These are phyloP conservation scores for Ramalina intermedia DNA, from an alignment of 495 filamentous ascomycete genomes.

Conservation along the genomic window DNA sequence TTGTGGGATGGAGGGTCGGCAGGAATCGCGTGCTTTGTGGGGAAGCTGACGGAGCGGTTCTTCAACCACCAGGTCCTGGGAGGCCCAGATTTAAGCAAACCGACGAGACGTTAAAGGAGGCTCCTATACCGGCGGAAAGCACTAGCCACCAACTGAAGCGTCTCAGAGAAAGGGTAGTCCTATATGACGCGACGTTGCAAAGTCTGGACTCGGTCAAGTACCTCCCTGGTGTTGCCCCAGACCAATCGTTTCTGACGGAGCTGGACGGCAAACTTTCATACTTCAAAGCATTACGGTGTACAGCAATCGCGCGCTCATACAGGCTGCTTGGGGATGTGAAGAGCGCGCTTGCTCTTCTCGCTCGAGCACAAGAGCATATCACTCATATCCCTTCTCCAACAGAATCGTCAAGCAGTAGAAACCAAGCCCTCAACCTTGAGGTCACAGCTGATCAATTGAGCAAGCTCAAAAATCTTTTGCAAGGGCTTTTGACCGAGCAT, in stretches of 20 bases:
- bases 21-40: conserved; percentile 82
- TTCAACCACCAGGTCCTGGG: conserved; percentile 39
- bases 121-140: conserved; percentile 19
- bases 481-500: conserved; percentile 55
- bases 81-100: conserved; percentile 25
- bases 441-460: conserved; percentile 42
- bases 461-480: conserved; percentile 43
- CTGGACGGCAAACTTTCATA: conserved; percentile 65
- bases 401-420: conserved; percentile 20
- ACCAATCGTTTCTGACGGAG: conserved; percentile 58
- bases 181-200: conserved; percentile 85
- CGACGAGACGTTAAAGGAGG: conserved; percentile 26
- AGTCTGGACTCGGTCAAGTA: conserved; percentile 84
- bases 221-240: conserved; percentile 80
- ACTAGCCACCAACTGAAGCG: conserved; percentile 56
- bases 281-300: conserved; percentile 78
- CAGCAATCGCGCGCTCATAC: conserved; percentile 78
- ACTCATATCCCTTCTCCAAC: conserved; percentile 24
- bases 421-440: conserved; percentile 40
- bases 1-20: conserved; percentile 89
- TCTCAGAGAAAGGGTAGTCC: conserved; percentile 72
- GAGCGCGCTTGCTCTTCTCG: conserved; percentile 73
- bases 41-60: conserved; percentile 52
- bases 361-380: conserved; percentile 48
- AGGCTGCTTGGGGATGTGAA: conserved; percentile 52